These are phyloP conservation scores for Vitis riparia DNA, from an alignment of 164 flowering plant species.

Conservation along the genomic window DNA sequence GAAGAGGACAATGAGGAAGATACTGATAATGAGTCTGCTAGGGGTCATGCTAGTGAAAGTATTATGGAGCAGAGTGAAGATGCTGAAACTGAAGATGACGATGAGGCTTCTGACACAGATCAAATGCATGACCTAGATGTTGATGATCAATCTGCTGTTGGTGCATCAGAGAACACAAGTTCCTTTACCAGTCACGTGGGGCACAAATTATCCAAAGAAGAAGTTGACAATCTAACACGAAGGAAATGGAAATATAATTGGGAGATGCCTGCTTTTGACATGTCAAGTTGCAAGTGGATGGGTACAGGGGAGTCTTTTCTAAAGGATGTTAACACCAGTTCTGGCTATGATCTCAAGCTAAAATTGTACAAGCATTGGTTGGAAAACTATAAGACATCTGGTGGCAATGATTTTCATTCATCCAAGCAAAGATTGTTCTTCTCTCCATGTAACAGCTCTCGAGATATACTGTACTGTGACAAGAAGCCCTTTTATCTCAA, in stretches of 20 bases:
- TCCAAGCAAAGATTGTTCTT: slow-evolving; percentile 68
- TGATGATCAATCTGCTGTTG: slow-evolving; percentile 14
- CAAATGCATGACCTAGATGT: slow-evolving; percentile 23
- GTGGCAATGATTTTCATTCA: slow-evolving; percentile 61
- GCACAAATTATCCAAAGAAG: slow-evolving; percentile 45
- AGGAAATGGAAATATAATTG: slow-evolving; percentile 61
- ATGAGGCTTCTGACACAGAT: slow-evolving; percentile 34
- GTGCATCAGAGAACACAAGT: slow-evolving; percentile 36
- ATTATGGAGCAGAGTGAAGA: slow-evolving; percentile 28
- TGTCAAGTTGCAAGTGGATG: slow-evolving; percentile 60
- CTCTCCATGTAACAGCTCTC: slow-evolving; percentile 78
- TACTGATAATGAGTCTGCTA: slow-evolving; percentile 24
- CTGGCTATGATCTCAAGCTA: slow-evolving; percentile 42
- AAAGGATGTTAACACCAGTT: slow-evolving; percentile 21
- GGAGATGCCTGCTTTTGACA: slow-evolving; percentile 61
- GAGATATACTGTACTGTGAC: slow-evolving; percentile 76
- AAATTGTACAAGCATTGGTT: slow-evolving; percentile 72
- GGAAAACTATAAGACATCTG: slow-evolving; percentile 47
- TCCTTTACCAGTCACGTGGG: slow-evolving; percentile 55
- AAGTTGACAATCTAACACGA: slow-evolving; percentile 40
- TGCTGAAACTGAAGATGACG: slow-evolving; percentile 35
- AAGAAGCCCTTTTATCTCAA: slow-evolving; percentile 88
- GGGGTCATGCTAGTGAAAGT: slow-evolving; percentile 12
- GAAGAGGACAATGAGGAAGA: slow-evolving; percentile 10
- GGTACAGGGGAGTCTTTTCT: slow-evolving; percentile 73